Percentiles rank a stretch among this genome's conserved stretches.
These are phyloP conservation scores for Ogataea degrootiae DNA, from an alignment of 805 yeast genomes.

Conservation along the genomic window DNA sequence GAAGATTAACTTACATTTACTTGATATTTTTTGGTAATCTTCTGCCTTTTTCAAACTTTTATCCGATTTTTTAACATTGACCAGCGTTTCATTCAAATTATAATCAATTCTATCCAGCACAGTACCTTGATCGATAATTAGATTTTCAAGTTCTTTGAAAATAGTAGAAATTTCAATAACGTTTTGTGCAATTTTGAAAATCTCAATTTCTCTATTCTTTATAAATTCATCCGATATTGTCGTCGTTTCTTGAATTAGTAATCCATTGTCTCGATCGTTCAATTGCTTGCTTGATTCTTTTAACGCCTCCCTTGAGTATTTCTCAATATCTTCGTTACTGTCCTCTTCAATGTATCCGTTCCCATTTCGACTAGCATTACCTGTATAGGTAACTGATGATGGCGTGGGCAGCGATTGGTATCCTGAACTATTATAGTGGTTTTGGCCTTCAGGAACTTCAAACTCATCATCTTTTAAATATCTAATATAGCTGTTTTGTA, in stretches of 20 bases:
- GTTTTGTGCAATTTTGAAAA: conserved; percentile 87
- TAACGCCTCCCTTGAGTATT: conserved; percentile 49
- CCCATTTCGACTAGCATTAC: not conserved
- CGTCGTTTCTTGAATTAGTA: conserved; percentile 30
- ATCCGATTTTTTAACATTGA: conserved; percentile 71
- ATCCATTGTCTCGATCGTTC: conserved; percentile 16
- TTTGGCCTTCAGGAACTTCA: conserved; percentile 27
- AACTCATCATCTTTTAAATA: conserved; percentile 78
- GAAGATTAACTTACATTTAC: conserved; percentile 84
- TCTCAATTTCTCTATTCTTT: conserved; percentile 81
- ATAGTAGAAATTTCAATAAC: conserved; percentile 90
- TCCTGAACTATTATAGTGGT: not conserved
- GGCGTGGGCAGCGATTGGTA: not conserved
- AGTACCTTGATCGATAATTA: conserved; percentile 95
- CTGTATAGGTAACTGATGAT: not conserved
- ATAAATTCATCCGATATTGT: conserved; percentile 39
- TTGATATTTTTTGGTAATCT: conserved; percentile 78
- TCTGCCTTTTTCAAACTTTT: conserved; percentile 74
- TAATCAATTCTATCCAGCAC: conserved; percentile 91
- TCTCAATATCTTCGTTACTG: conserved; percentile 38
- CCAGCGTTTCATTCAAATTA: conserved; percentile 75
- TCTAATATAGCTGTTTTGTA: conserved; percentile 86
- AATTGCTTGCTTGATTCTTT: conserved; percentile 41
- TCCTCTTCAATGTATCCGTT: conserved; percentile 24
- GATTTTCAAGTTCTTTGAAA: conserved; percentile 85